These are phyloP conservation scores for Copromyces sp. DNA, from an alignment of 495 filamentous ascomycete genomes.

Conservation along the genomic window DNA sequence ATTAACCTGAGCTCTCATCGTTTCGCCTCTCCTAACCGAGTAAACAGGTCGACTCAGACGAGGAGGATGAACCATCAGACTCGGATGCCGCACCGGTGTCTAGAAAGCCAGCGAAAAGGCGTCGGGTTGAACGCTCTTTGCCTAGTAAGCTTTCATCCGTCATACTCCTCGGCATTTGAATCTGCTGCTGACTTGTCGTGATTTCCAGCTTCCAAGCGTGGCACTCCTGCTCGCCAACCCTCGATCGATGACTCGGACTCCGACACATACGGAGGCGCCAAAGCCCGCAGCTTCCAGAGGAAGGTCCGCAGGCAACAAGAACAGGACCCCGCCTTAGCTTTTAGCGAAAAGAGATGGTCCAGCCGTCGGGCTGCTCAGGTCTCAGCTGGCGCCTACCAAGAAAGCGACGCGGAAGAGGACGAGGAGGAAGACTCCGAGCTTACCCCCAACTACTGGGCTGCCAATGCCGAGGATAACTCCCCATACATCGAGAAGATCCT, in stretches of 20 bases:
- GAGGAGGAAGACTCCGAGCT: conserved; percentile 55
- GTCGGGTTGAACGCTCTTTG: conserved; percentile 40
- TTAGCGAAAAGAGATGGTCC: conserved; percentile 78
- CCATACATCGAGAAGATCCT: conserved; percentile 84
- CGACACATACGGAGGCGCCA: conserved; percentile 67
- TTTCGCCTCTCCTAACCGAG: conserved; percentile 14
- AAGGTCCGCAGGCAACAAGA: conserved; percentile 60
- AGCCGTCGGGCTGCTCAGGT: conserved; percentile 77
- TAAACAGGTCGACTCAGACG: conserved; percentile 56
- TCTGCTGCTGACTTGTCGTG: conserved; percentile 15
- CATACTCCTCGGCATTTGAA: neutral
- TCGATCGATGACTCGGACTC: conserved; percentile 54
- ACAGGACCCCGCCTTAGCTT: conserved; percentile 45
- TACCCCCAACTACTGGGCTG: conserved; percentile 54
- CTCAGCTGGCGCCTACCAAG: conserved; percentile 79
- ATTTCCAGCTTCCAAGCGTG: conserved; percentile 53
- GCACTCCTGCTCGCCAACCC: conserved; percentile 48
- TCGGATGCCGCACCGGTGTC: conserved; percentile 49
- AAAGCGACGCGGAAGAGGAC: conserved; percentile 54
- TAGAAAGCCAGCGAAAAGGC: conserved; percentile 36
- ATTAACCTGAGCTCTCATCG: neutral
- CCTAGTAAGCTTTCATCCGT: conserved; percentile 30
- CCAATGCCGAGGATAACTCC: conserved; percentile 53
- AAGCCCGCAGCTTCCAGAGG: conserved; percentile 54
- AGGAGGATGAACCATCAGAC: conserved; percentile 63